These are phyloP conservation scores for Calonectria hawksworthii DNA, from an alignment of 2,329 filamentous ascomycete genomes.

Conservation along the genomic window DNA sequence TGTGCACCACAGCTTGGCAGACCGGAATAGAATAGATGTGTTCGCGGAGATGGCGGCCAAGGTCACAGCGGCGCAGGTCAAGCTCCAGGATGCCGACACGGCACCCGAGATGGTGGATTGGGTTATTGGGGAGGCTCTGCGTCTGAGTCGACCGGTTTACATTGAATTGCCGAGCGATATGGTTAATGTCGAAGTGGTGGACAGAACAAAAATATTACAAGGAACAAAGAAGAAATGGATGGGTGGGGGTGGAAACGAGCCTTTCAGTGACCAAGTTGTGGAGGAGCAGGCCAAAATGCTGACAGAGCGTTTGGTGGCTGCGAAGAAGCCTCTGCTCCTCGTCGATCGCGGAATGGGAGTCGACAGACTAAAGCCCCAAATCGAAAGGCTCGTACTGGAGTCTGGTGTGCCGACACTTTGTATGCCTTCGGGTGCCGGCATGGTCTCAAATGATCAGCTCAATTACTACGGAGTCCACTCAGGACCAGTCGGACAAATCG, in stretches of 20 bases:
- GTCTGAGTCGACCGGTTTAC: not conserved
- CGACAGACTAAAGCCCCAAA: not conserved
- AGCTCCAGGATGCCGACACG: not conserved
- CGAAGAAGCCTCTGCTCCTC: not conserved
- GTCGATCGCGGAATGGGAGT: not conserved
- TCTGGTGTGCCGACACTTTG: not conserved
- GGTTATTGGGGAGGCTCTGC: not conserved
- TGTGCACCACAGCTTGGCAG: not conserved
- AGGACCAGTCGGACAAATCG: not conserved
- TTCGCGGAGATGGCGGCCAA: not conserved
- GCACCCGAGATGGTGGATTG: conserved; percentile 3
- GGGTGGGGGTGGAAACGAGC: too few relatives aligned
- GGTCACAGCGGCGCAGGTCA: not conserved
- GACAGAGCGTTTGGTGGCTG: not conserved
- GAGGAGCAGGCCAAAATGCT: not conserved
- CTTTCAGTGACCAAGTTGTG: not conserved
- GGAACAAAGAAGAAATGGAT: too few relatives aligned
- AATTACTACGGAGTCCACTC: conserved; percentile 3
- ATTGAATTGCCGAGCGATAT: not conserved
- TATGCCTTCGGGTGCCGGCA: not conserved
- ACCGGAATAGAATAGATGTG: not conserved
- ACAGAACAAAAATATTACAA: too few relatives aligned
- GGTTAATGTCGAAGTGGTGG: not conserved
- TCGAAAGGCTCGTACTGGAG: not conserved
- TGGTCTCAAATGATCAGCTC: not conserved